Conservation (phyloP, 768 basidiomycete species). For the Tricholoma sp. region DNA sequence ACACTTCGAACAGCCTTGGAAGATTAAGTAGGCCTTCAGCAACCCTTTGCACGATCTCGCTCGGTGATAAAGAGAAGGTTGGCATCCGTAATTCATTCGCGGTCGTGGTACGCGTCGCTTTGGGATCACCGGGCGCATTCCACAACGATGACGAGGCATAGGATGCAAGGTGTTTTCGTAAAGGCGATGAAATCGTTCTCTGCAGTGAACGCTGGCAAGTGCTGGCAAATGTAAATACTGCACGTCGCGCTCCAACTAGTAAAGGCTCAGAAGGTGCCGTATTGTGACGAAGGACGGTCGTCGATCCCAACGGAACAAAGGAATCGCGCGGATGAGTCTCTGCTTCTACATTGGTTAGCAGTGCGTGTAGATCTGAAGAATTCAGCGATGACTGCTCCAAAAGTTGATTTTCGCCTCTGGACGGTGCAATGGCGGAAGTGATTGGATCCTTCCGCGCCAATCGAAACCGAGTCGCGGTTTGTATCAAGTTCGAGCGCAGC, state of each 20-base stretch:
- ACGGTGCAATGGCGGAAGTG: constrained; percentile 50
- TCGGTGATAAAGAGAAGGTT: constrained; percentile 90
- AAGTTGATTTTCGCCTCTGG: constrained; percentile 66
- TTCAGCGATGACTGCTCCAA: constrained; percentile 84
- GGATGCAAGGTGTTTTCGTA: constrained; percentile 61
- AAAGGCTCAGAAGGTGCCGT: constrained; percentile 32
- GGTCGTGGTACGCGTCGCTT: constrained; percentile 37
- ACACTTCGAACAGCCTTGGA: constrained; percentile 89
- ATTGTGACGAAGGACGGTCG: constrained; percentile 26
- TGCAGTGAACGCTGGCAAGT: constrained; percentile 77
- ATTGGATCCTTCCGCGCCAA: constrained; percentile 48
- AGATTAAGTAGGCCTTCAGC: constrained; percentile 94
- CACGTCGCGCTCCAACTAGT: constrained; percentile 47
- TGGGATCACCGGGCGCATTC: constrained; percentile 49
- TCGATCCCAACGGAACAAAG: constrained; percentile 24
- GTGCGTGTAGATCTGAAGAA: constrained; percentile 62
- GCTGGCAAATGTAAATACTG: constrained; percentile 60
- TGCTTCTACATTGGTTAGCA: constrained; percentile 50
- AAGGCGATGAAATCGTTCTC: constrained; percentile 77
- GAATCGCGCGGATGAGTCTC: constrained; percentile 26
- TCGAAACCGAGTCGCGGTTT: constrained; percentile 56
- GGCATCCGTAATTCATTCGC: constrained; percentile 67
- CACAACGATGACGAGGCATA: constrained; percentile 72
- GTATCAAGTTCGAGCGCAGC: constrained; percentile 52
- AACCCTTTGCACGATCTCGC: constrained; percentile 80